Conservation (phyloP, 257 asterid species). For the Petunia secreta region DNA sequence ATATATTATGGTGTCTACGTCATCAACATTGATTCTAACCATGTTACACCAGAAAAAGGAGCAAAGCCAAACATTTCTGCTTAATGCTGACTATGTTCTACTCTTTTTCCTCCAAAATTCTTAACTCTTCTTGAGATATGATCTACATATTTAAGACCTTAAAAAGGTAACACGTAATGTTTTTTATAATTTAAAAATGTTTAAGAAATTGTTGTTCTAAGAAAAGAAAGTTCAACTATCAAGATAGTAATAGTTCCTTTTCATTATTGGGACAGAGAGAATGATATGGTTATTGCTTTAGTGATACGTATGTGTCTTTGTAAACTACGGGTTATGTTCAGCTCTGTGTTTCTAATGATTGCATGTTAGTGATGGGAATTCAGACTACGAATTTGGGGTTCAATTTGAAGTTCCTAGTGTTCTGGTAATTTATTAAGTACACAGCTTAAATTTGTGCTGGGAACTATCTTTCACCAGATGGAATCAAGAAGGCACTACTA, state of each 20-base stretch:
- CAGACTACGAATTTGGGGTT: not conserved
- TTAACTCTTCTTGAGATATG: not conserved
- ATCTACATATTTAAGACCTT: not conserved
- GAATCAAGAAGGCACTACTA: not conserved
- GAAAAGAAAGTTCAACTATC: not conserved
- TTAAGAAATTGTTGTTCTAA: not conserved
- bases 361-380: not conserved
- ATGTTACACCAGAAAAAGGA: too few species aligned
- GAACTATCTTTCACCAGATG: not conserved
- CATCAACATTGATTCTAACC: too few species aligned
- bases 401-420: not conserved
- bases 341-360: not conserved
- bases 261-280: not conserved
- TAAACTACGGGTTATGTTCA: not conserved
- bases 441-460: not conserved
- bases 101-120: not conserved
- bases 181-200: not conserved
- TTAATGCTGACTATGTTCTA: too few species aligned
- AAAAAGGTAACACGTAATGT: not conserved
- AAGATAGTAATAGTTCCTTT: not conserved
- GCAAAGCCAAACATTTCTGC: too few species aligned
- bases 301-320: not conserved
- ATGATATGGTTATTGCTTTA: not conserved
- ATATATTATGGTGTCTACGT: too few species aligned
- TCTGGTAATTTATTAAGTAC: not conserved